A percentile compares a stretch with the other conserved stretches of the same genome.
phyloP scores from a whole-genome alignment of 148 eudicot genomes.

The Dysphania ambrosioides region DNA sequence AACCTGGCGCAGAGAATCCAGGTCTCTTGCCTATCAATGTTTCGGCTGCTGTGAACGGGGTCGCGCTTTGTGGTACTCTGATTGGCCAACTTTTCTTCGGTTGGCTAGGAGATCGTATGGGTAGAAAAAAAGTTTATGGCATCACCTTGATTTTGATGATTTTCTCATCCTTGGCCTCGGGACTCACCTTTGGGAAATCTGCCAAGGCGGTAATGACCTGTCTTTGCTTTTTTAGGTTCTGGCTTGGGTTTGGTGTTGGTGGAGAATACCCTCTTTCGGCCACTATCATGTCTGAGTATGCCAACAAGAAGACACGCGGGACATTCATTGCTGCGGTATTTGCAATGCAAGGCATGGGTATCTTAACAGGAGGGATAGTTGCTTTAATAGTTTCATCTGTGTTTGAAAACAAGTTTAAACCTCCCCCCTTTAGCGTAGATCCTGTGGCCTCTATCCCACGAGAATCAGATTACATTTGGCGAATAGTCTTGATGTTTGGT shows the following conservation, averaged over 20 bases:
- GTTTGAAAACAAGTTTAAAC: constrained; percentile 24
- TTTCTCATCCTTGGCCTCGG: constrained; percentile 41
- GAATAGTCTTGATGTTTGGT: constrained; percentile 45
- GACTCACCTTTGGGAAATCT: constrained; percentile 39
- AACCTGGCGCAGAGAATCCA: constrained; percentile 16
- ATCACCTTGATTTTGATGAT: constrained; percentile 47
- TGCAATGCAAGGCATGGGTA: constrained; percentile 75
- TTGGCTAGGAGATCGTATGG: constrained; percentile 67
- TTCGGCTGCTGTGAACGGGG: constrained; percentile 52
- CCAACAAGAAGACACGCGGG: constrained; percentile 65
- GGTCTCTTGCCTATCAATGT: constrained; percentile 56
- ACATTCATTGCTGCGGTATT: constrained; percentile 65
- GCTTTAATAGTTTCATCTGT: constrained; percentile 38
- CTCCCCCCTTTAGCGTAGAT: constrained; percentile 12
- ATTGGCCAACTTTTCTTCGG: constrained; percentile 67
- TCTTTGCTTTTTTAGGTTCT: constrained; percentile 47
- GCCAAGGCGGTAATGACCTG: constrained; percentile 38
- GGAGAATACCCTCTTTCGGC: constrained; percentile 71
- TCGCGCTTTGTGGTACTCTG: constrained; percentile 60
- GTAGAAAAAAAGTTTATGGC: constrained; percentile 57
- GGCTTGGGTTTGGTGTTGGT: constrained; percentile 63
- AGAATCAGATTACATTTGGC: constrained; percentile 42
- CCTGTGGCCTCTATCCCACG: constrained; percentile 15
- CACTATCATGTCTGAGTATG: constrained; percentile 74
- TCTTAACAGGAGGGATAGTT: constrained; percentile 45